Evolutionary conservation across 768 basidiomycete species (phyloP), one percentile per base, ranked within the genome.

Genomic region (Macrolepiota dolichaula): DNA sequence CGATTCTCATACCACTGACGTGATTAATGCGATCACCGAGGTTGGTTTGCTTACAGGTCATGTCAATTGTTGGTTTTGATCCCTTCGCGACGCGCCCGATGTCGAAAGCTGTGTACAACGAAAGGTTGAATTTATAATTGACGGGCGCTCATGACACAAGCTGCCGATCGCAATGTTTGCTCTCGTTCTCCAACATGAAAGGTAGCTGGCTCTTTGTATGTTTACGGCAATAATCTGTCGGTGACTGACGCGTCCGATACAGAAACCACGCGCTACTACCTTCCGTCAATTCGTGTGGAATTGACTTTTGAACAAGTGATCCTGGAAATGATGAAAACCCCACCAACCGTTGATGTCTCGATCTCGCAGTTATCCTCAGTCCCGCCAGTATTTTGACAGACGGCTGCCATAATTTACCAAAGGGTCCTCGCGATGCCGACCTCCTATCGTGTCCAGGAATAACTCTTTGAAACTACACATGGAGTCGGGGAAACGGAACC

Each of bases 101-200:
- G 52, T 54, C 52, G 17, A 38, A 17, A 37, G 52, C 51, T 52
- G 27, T 52, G 27, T 29, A 29, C 32, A 17, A 2, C 25, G 17
- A 35, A 35, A 52, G n/a, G 52, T 32, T 32, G 36, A 22, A n/a
- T 5, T 32, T 36, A 37, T 53, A 36, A 12, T 2, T 38, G 35
- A 54, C 22, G 52, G 52, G 52, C 52, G 52, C 9, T 38, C 52
- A 38, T 24, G 52, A 54, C 52, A 54, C 52, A 24, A 54, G 37
- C 52, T 51, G 52, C 37, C 52, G 15, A 24, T 54, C 37, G 15
- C 19, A 37, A 38, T n/a, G 35, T 36, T n/a, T 38, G 17, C 10
- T 24, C 22, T 53, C 52, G 36, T 19, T 3, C 36, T 22, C 19
- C 47, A 49, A 24, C 19, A 10, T 7, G 25, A 3, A 24, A 12